Conservation (phyloP, 1,139 yeast species). For the Suhomyces taliae region DNA sequence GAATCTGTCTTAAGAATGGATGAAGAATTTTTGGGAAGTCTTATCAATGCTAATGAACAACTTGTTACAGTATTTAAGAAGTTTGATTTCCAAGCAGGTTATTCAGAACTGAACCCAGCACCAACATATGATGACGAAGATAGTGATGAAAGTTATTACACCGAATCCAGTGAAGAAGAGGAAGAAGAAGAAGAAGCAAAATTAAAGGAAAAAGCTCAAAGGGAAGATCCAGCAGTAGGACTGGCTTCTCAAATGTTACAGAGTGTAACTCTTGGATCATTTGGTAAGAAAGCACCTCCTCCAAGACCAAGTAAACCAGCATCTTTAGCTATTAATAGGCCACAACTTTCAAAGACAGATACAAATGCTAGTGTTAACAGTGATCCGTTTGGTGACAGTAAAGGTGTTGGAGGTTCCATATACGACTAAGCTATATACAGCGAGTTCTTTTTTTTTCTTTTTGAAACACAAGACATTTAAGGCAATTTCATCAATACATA, state of each 20-base stretch:
- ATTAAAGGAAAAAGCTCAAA: slow-evolving; percentile 33
- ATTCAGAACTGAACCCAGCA: slow-evolving; percentile 36
- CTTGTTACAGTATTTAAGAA: slow-evolving; percentile 69
- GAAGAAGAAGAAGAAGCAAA: slow-evolving; percentile 33
- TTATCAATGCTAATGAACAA: slow-evolving; percentile 87
- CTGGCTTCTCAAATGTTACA: slow-evolving; percentile 14
- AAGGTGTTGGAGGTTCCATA: slow-evolving; percentile 39
- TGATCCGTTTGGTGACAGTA: slow-evolving; percentile 72
- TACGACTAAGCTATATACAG: slow-evolving; percentile 15
- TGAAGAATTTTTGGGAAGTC: slow-evolving; percentile 82
- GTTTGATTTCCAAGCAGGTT: slow-evolving; percentile 56
- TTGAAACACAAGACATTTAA: too few relatives aligned
- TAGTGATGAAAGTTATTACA: slow-evolving; percentile 42
- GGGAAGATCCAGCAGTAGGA: slow-evolving; percentile 29
- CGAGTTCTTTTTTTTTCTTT: too few relatives aligned
- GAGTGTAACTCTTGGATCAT: slow-evolving; percentile 9
- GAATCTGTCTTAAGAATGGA: slow-evolving; percentile 38
- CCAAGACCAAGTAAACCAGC: slow-evolving; percentile 34
- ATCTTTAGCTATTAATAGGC: slow-evolving; percentile 14
- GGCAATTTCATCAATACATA: too few relatives aligned
- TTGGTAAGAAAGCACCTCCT: slow-evolving; percentile 30
- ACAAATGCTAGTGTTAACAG: slow-evolving; percentile 38
- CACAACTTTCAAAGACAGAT: slow-evolving; percentile 18
- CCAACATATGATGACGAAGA: slow-evolving; percentile 31
- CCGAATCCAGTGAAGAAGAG: slow-evolving; percentile 44